Evolutionary conservation across 2,329 filamentous ascomycete species (phyloP), one percentile per base, ranked within the genome.

Genomic region (Oidium heveae): DNA sequence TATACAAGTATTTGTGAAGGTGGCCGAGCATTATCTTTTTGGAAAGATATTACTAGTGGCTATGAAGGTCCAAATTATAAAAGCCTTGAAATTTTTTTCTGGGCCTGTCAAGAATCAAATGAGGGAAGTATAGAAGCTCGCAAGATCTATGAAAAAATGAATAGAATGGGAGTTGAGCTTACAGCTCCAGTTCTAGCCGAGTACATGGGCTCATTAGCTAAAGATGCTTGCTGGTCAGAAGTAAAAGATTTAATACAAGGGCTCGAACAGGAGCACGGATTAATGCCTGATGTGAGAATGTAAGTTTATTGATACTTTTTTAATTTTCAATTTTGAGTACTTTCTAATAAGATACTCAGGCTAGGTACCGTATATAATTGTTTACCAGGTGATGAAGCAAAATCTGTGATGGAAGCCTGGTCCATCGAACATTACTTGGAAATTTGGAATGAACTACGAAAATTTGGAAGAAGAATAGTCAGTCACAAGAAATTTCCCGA

Each of bases 21-120:
- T 0, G 68, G 74, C 33, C 75, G 76, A 55, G 85, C 84, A 1
- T 70, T 94, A 58, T 77, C 81, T 52, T 86, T 86, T 63, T 96
- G 88, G 86, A 72, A 79, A 55, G 79, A 93, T 51, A 87, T 98
- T 56, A 79, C 81, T n/a, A 75, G 77, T 55, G 86, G 82, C 0
- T 72, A 74, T n/a, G 88, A 96, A 66, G 91, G 91, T 0, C 91
- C 91, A 0, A 83, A 81, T 1, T 86, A 91, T 61, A 76, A 78
- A 57, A 88, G 82, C 57, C 74, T 98, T 39, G 78, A 82, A 49
- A 82, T 91, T 36, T 81, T 87, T 2, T 86, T 98, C 61, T 80
- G 81, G 60, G 77, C 81, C 1, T 89, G 87, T 65, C 81, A 93
- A 65, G 70, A 70, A 57, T 71, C 70, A 57, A 72, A 74, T 1